Evolutionary conservation across 2,329 filamentous ascomycete species (phyloP), one percentile per base, ranked within the genome.

Genomic region (Cordyceps cicadae): DNA sequence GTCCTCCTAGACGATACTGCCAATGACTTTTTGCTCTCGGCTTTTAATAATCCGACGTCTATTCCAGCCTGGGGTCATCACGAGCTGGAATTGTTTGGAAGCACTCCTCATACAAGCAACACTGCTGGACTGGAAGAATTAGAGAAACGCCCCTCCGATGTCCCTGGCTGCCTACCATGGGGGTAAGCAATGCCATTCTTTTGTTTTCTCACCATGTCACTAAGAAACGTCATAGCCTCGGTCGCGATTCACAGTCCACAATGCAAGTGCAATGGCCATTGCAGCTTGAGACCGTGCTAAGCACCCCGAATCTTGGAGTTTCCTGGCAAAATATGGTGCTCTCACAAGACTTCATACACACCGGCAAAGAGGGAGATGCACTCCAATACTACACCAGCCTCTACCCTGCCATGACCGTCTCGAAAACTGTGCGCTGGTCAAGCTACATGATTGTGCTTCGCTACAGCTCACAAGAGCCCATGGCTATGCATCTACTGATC

Each of bases 361-460:
- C 57, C 8, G 57, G 57, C 26, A 60, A 19, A 43, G 57, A 60
- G 21, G 14, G 39, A 3, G 57, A 60, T 19, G 57, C 37, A 1
- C 21, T 60, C 7, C 57, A 54, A n/a, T 60, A 60, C 34, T 60
- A 60, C 12, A 45, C 49, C 15, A 46, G 34, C 14, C 24, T 54
- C 24, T 60, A 60, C 37, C 57, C 57, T 9, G 48, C 57, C 37
- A 60, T 60, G 57, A 54, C 49, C 8, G 37, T 54, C 14, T 53
- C 57, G 8, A 60, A 60, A 19, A 46, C 34, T 17, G 49, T 60
- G 6, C 52, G 41, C 21, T 60, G 57, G 57, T 32, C 57, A 8
- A 60, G 21, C 17, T 60, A 53, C 17, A 54, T 29, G 41, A 60
- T 60, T 24, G 46, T 60, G 26, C 50, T 60, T 26, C 49, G 19